Conservation (phyloP, 768 basidiomycete genomes). For the Mycena olivaceomarginata region DNA sequence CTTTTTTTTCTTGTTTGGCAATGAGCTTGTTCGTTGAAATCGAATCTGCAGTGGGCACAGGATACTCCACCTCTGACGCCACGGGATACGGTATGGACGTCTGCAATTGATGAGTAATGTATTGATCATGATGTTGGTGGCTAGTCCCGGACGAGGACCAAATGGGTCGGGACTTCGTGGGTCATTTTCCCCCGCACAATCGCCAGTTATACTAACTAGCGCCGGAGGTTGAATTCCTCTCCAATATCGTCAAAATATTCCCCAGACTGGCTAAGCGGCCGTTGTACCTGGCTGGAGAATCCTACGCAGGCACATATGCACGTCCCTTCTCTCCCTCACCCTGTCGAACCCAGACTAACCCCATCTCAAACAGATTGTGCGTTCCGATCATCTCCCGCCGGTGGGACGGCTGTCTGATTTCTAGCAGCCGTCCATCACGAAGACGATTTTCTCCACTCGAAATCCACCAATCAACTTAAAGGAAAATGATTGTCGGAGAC, state of each 20-base stretch:
- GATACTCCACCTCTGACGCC: conserved; percentile 78
- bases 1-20: not conserved
- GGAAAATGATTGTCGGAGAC: conserved; percentile 82
- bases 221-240: conserved; percentile 79
- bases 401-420: not conserved
- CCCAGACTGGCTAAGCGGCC: conserved; percentile 81
- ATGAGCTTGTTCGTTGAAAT: not conserved
- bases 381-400: conserved; percentile 45
- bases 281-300: conserved; percentile 81
- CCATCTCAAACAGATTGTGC: conserved; percentile 60
- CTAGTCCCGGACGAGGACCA: conserved; percentile 78
- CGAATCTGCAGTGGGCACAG: conserved; percentile 60
- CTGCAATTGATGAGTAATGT: conserved; percentile 7
- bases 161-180: conserved; percentile 73
- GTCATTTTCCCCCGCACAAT: conserved; percentile 45
- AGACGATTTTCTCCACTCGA: conserved; percentile 77
- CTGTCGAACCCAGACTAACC: not conserved
- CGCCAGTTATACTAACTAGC: conserved; percentile 14
- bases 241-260: conserved; percentile 84
- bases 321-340: not conserved
- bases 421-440: conserved; percentile 78
- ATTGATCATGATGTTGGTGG: not conserved
- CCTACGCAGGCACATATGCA: conserved; percentile 81
- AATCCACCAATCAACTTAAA: conserved; percentile 82
- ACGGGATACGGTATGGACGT: conserved; percentile 71